Base-by-base conservation (phyloP, 148 eudicot genomes). In the Linanthus parryae region DNA sequence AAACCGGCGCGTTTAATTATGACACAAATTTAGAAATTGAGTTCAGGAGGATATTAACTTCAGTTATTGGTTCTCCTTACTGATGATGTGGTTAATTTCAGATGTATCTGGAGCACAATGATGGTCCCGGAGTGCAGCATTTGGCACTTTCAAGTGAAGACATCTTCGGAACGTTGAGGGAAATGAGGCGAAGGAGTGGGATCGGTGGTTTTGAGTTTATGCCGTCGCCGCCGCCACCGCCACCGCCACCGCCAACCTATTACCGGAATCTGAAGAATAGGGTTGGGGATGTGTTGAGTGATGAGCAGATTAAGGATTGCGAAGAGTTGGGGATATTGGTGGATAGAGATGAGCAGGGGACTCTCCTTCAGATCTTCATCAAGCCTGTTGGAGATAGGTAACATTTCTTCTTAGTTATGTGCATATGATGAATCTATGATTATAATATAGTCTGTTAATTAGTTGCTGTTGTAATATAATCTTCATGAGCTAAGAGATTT, bases 381-480 rank as follows among this genome's bases (percentile, higher is more conserved):
- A 86, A 81, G 65, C 98, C 90, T 18, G 63, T 92, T 18, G 98
- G 98, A 24, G 98, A 92, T 45, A 87, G 98, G 98, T 91, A 71
- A n/a, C n/a, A n/a, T n/a, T n/a, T n/a, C n/a, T n/a, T n/a, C n/a
- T n/a, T n/a, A n/a, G n/a, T n/a, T n/a, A n/a, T n/a, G n/a, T n/a
- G n/a, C n/a, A n/a, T n/a, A n/a, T n/a, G n/a, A n/a, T n/a, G n/a
- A n/a, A n/a, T n/a, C n/a, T n/a, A n/a, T n/a, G n/a, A n/a, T n/a
- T n/a, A n/a, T n/a, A n/a, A n/a, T n/a, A n/a, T n/a, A n/a, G n/a
- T n/a, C n/a, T n/a, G n/a, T n/a, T n/a, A n/a, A n/a, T n/a, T n/a
- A n/a, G n/a, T n/a, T n/a, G n/a, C n/a, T n/a, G n/a, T n/a, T n/a
- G n/a, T n/a, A n/a, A n/a, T n/a, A n/a, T n/a, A n/a, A n/a, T n/a